phyloP scores from a whole-genome alignment of 345 rosid species.

The Punica granatum region DNA sequence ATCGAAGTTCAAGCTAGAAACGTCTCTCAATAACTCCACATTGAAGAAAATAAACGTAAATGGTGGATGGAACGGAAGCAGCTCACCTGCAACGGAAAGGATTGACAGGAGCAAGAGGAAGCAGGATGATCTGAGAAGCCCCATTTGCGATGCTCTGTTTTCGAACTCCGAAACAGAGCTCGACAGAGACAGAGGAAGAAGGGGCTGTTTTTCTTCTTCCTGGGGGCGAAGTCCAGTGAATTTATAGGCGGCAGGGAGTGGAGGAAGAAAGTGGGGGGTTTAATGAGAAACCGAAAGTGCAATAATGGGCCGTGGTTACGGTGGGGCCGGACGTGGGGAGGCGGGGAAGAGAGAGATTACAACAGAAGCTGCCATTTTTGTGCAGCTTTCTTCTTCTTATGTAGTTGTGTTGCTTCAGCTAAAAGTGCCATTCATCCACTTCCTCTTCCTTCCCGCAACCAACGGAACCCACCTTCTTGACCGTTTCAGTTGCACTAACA shows the following conservation, averaged over 20 bases:
- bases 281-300: too few relatives aligned
- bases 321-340: constrained; percentile 9
- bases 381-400: neutral
- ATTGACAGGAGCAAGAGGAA: constrained; percentile 26
- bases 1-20: neutral
- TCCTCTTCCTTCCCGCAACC: neutral
- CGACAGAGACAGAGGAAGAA: neutral
- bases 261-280: neutral
- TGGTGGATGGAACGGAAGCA: neutral
- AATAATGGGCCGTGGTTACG: neutral
- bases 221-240: neutral
- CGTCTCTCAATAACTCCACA: neutral
- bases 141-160: constrained; percentile 22
- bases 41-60: neutral
- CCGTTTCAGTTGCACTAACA: constrained; percentile 13
- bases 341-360: neutral
- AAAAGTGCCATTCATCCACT: too few relatives aligned
- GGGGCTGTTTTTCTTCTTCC: constrained; percentile 1
- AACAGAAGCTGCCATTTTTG: neutral
- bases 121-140: constrained; percentile 8
- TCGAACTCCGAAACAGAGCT: neutral
- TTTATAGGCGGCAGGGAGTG: constrained; percentile 1
- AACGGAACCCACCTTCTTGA: constrained; percentile 17
- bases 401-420: neutral
- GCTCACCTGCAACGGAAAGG: constrained; percentile 27